Evolutionary conservation across 2,329 filamentous ascomycete species (phyloP).

Genomic region (Drechmeria coniospora): DNA sequence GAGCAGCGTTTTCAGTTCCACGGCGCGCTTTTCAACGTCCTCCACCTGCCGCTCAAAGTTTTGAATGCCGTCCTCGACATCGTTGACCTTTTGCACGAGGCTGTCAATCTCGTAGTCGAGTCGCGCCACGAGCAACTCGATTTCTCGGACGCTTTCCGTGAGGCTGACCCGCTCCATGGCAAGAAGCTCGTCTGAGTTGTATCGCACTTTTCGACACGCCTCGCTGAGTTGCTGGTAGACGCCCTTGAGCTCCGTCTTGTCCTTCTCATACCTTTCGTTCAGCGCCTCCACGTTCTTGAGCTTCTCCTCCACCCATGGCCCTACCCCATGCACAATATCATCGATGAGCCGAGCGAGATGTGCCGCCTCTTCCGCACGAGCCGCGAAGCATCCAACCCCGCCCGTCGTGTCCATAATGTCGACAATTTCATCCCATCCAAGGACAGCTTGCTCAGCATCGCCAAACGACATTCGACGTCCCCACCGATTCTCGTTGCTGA

Average conservation of each 20-base stretch:
- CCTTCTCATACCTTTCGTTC: constrained; percentile 44
- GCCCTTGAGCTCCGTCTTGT: constrained; percentile 48
- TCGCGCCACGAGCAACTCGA: constrained; percentile 69
- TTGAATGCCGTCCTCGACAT: constrained; percentile 68
- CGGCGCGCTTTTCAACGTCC: constrained; percentile 50
- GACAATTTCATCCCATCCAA: constrained; percentile 46
- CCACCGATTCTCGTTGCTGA: constrained; percentile 44
- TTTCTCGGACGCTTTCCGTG: constrained; percentile 57
- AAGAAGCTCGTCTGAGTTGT: constrained; percentile 53
- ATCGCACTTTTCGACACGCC: constrained; percentile 50
- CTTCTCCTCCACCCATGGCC: constrained; percentile 45
- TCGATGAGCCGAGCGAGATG: constrained; percentile 37
- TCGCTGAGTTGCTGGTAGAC: constrained; percentile 58
- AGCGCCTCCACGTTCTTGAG: constrained; percentile 41
- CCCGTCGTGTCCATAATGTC: constrained; percentile 19
- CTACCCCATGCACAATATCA: constrained; percentile 34
- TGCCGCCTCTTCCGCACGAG: constrained; percentile 36
- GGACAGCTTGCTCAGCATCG: constrained; percentile 57
- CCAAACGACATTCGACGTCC: constrained; percentile 62
- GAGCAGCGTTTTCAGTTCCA: constrained; percentile 45
- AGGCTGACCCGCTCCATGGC: constrained; percentile 53
- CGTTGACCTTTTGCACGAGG: constrained; percentile 64
- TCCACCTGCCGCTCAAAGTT: constrained; percentile 69
- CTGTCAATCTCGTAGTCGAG: constrained; percentile 83
- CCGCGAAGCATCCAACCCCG: constrained; percentile 13